Conservation (phyloP, 257 asterid genomes). For the Lithospermum erythrorhizon region DNA sequence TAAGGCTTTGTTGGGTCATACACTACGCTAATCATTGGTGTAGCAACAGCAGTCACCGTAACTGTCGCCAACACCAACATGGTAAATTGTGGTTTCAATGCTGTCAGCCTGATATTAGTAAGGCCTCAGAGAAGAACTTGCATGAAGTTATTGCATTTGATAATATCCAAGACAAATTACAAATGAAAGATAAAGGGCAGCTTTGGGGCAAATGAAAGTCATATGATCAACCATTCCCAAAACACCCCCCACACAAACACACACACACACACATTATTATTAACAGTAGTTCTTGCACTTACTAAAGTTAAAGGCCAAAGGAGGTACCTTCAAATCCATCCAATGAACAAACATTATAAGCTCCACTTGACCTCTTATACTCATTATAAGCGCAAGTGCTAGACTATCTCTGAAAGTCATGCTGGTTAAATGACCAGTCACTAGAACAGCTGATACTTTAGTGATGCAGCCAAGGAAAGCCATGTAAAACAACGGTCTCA, state of each 20-base stretch:
- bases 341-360: slow-evolving; percentile 54
- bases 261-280: too few species aligned
- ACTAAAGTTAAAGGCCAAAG: neutral
- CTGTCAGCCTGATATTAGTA: slow-evolving; percentile 20
- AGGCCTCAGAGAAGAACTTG: too few species aligned
- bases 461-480: slow-evolving; percentile 18
- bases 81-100: slow-evolving; percentile 37
- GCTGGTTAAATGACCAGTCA: slow-evolving; percentile 28
- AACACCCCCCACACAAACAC: too few species aligned
- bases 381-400: slow-evolving; percentile 50
- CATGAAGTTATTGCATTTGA: too few species aligned
- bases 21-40: slow-evolving; percentile 51
- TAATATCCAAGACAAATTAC: too few species aligned
- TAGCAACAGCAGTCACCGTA: slow-evolving; percentile 29
- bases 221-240: too few species aligned
- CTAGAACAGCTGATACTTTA: slow-evolving; percentile 31
- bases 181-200: too few species aligned
- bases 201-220: too few species aligned
- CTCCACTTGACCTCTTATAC: slow-evolving; percentile 74
- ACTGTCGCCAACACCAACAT: slow-evolving; percentile 38
- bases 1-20: slow-evolving; percentile 76
- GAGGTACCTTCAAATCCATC: slow-evolving; percentile 46
- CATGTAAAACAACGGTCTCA: slow-evolving; percentile 40
- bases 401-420: slow-evolving; percentile 53
- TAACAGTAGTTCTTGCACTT: too few species aligned